A percentile compares a stretch with the other conserved stretches of the same genome.
These are phyloP conservation scores for Mortierella sp. DNA, from an alignment of 371 early-diverging fungal genomes.

Conservation along the genomic window DNA sequence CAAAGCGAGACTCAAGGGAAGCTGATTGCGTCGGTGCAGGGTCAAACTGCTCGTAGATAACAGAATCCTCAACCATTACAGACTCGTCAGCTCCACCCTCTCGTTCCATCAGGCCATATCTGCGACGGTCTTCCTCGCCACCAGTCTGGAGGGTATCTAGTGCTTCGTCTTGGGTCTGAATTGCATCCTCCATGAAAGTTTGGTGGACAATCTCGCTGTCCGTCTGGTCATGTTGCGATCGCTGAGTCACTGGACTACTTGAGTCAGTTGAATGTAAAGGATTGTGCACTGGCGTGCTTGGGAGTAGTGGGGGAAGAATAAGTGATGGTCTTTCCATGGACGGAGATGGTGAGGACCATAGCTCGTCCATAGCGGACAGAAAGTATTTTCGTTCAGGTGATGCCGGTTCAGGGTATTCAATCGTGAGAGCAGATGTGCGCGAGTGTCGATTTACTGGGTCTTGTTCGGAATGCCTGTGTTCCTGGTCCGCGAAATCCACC, in stretches of 20 bases:
- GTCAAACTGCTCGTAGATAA: slow-evolving; percentile 3
- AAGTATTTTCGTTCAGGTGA: slow-evolving; percentile 43
- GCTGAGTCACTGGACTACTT: slow-evolving; percentile 1
- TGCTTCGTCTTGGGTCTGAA: background rate
- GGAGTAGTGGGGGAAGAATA: slow-evolving; percentile 30
- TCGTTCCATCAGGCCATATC: too few species aligned
- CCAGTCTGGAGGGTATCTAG: background rate
- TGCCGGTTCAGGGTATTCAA: slow-evolving; percentile 29
- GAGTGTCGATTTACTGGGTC: background rate
- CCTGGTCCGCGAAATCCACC: background rate
- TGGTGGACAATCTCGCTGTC: slow-evolving; percentile 8
- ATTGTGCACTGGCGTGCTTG: slow-evolving; percentile 24
- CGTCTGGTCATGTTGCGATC: slow-evolving; percentile 4
- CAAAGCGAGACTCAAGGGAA: background rate
- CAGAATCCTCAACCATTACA: slow-evolving; percentile 28
- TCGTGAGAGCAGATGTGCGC: background rate
- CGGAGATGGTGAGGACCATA: slow-evolving; percentile 53
- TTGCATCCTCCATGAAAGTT: slow-evolving; percentile 7
- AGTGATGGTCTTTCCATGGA: slow-evolving; percentile 19
- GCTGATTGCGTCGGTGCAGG: background rate
- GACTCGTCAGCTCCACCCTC: too few species aligned
- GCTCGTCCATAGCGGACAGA: slow-evolving; percentile 35
- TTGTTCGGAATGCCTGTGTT: background rate
- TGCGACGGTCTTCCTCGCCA: too few species aligned
- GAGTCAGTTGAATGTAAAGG: background rate